Conservation (phyloP, 768 basidiomycete genomes). For the Suillus paluster region DNA sequence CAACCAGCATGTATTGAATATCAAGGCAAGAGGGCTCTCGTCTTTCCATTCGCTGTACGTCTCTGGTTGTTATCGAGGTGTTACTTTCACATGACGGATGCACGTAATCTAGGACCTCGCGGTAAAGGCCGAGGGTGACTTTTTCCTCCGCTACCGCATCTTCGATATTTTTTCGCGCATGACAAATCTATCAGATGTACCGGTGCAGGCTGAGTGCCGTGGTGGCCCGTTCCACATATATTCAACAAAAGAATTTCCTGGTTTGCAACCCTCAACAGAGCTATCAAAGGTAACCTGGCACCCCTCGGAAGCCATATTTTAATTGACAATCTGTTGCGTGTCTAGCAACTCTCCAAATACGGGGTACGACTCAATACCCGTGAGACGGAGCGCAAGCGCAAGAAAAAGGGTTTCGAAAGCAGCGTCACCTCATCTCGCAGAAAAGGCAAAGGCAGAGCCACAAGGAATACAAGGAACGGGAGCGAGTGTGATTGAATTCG, state of each 20-base stretch:
- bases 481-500: slow-evolving; percentile 27
- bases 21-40: slow-evolving; percentile 52
- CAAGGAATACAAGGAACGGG: slow-evolving; percentile 17
- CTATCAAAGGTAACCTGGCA: slow-evolving; percentile 57
- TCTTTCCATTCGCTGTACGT: slow-evolving; percentile 68
- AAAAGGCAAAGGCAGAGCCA: background rate
- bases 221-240: slow-evolving; percentile 72
- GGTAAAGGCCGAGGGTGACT: slow-evolving; percentile 67
- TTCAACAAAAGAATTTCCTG: slow-evolving; percentile 77
- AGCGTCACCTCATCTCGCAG: slow-evolving; percentile 4
- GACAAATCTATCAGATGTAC: slow-evolving; percentile 34
- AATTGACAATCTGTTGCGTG: background rate
- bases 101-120: slow-evolving; percentile 60
- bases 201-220: slow-evolving; percentile 65
- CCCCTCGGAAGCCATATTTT: too few species aligned
- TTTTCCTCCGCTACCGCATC: slow-evolving; percentile 71
- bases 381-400: slow-evolving; percentile 41
- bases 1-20: slow-evolving; percentile 59
- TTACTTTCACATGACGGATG: slow-evolving; percentile 9
- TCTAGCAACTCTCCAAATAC: slow-evolving; percentile 38
- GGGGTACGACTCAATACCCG: slow-evolving; percentile 42
- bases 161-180: slow-evolving; percentile 60
- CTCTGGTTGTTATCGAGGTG: slow-evolving; percentile 11
- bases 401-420: slow-evolving; percentile 29
- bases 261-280: slow-evolving; percentile 68